A percentile compares a stretch with the other conserved stretches of the same genome.
These are phyloP conservation scores for Colletotrichum liaoningense DNA, from an alignment of 2,329 filamentous ascomycete species.

Conservation along the genomic window DNA sequence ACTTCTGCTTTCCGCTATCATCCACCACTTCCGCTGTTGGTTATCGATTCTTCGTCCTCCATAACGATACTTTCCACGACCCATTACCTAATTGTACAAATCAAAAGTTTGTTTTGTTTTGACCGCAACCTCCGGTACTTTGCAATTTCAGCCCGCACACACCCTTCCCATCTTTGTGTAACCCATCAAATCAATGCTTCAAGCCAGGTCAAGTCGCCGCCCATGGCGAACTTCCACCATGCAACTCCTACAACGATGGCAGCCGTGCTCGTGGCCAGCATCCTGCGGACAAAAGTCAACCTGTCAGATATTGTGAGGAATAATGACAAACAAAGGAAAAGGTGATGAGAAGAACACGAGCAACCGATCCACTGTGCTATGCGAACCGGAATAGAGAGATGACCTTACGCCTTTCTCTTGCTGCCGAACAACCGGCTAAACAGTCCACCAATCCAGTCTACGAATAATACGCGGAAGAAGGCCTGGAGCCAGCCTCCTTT, in stretches of 20 bases:
- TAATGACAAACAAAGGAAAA: constrained; percentile 10
- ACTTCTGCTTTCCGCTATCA: not conserved
- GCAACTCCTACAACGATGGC: constrained; percentile 31
- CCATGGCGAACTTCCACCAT: constrained; percentile 27
- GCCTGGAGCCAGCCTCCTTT: constrained; percentile 46
- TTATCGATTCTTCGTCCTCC: not conserved
- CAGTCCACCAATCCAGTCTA: constrained; percentile 52
- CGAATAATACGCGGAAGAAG: constrained; percentile 49
- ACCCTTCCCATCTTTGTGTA: not conserved
- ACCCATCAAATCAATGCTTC: constrained; percentile 4
- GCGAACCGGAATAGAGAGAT: constrained; percentile 20
- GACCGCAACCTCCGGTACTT: not conserved
- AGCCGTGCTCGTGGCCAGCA: constrained; percentile 35
- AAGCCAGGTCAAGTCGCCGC: constrained; percentile 23
- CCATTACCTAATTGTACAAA: constrained; percentile 18
- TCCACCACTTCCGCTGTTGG: not conserved
- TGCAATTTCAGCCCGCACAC: not conserved
- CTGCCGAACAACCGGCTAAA: constrained; percentile 38
- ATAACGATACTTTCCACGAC: not conserved
- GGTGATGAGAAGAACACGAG: not conserved
- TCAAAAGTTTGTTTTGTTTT: not conserved
- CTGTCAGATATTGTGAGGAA: constrained; percentile 34
- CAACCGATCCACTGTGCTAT: not conserved
- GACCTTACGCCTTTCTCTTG: constrained; percentile 36
- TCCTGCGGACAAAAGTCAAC: constrained; percentile 35